Evolutionary conservation across 208 protist species (phyloP).

Genomic region (Entamoeba dispar): DNA sequence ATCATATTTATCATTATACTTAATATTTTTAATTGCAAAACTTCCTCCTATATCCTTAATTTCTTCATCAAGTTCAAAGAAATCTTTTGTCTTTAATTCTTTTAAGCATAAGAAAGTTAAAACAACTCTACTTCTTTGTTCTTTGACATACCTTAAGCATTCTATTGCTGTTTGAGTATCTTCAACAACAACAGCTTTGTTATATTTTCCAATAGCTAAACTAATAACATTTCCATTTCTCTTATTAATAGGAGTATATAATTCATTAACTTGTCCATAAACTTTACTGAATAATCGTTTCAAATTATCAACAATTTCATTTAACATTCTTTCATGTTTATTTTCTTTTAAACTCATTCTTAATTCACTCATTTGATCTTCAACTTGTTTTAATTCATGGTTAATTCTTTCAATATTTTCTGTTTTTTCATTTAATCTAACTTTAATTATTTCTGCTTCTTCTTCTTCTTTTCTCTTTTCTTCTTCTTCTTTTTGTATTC

Average conservation of each 20-base stretch:
- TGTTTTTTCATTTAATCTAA: background rate
- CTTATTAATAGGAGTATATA: conserved; percentile 61
- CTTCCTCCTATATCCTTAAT: background rate
- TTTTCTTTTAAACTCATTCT: conserved; percentile 26
- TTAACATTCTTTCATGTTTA: conserved; percentile 28
- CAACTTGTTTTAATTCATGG: background rate
- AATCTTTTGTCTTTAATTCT: background rate
- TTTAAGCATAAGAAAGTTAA: conserved; percentile 61
- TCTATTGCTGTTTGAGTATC: conserved; percentile 57
- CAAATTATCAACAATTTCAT: conserved; percentile 58
- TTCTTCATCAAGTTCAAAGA: background rate
- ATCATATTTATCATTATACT: background rate
- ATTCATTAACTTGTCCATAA: conserved; percentile 38
- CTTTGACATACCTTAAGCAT: conserved; percentile 61
- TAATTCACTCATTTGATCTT: background rate
- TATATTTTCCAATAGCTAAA: conserved; percentile 72
- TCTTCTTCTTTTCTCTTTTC: background rate
- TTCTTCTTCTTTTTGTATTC: background rate
- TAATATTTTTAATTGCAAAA: background rate
- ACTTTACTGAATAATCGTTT: conserved; percentile 52
- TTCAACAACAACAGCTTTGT: conserved; percentile 82
- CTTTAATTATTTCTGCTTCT: background rate
- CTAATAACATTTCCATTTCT: conserved; percentile 68
- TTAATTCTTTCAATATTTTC: background rate
- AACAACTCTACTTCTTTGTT: conserved; percentile 51